Evolutionary conservation across 1,139 yeast species (phyloP).

Genomic region (Kluyveromyces sp.): DNA sequence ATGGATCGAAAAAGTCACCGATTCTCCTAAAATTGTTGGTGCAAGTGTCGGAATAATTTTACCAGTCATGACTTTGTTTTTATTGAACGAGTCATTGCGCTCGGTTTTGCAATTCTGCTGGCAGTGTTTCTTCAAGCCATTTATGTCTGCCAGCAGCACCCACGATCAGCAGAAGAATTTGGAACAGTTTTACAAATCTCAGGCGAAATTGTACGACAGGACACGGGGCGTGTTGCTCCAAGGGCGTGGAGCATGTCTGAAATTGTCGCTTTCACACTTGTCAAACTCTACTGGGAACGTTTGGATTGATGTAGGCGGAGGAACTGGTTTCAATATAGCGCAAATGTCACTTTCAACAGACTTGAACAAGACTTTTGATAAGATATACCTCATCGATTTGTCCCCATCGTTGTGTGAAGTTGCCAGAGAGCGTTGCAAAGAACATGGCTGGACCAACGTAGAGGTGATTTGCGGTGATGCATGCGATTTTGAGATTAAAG

Average conservation of each 20-base stretch:
- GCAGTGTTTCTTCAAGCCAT: slow-evolving; percentile 66
- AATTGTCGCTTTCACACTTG: slow-evolving; percentile 53
- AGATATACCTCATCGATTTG: slow-evolving; percentile 65
- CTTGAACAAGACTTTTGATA: slow-evolving; percentile 44
- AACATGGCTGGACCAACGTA: slow-evolving; percentile 56
- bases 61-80: neutral
- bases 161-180: slow-evolving; percentile 57
- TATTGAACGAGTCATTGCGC: neutral
- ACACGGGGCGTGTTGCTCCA: slow-evolving; percentile 59
- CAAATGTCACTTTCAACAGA: slow-evolving; percentile 56
- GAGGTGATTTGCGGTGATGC: slow-evolving; percentile 71
- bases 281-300: slow-evolving; percentile 42
- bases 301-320: slow-evolving; percentile 85
- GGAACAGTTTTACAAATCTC: slow-evolving; percentile 67
- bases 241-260: slow-evolving; percentile 63
- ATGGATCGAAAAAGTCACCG: slow-evolving; percentile 3
- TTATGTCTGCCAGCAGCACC: slow-evolving; percentile 38
- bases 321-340: slow-evolving; percentile 78
- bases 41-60: slow-evolving; percentile 3
- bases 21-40: slow-evolving; percentile 4
- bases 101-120: slow-evolving; percentile 28
- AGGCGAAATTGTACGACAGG: slow-evolving; percentile 67
- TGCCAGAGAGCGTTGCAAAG: slow-evolving; percentile 53
- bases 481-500: slow-evolving; percentile 50
- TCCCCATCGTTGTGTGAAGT: slow-evolving; percentile 71